Percentiles rank a stretch among this genome's conserved stretches.
These are phyloP conservation scores for Taiozyma sp. DNA, from an alignment of 1,139 yeast genomes.

Conservation along the genomic window DNA sequence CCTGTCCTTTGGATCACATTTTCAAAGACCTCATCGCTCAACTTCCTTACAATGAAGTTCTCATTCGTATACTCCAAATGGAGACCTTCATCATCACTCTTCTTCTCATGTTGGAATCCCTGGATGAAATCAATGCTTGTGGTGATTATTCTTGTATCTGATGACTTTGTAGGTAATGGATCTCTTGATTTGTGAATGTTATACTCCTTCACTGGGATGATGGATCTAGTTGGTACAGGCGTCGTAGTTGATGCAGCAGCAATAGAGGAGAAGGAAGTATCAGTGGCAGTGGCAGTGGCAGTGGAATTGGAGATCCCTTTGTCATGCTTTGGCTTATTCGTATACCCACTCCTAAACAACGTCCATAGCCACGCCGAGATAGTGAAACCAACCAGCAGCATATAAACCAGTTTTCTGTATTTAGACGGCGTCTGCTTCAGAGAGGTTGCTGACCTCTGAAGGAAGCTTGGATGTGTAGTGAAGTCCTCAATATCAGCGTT, in stretches of 20 bases:
- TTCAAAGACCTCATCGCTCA: slow-evolving; percentile 24
- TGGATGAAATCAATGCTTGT: slow-evolving; percentile 24
- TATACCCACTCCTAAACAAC: neutral
- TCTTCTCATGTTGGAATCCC: slow-evolving; percentile 20
- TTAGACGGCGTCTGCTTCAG: neutral
- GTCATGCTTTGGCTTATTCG: neutral
- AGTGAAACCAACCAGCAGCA: neutral
- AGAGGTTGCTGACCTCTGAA: slow-evolving; percentile 1
- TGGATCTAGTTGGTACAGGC: neutral
- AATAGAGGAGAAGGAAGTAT: neutral
- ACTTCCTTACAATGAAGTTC: slow-evolving; percentile 14
- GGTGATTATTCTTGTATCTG: neutral
- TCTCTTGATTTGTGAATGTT: slow-evolving; percentile 12
- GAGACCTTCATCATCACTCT: slow-evolving; percentile 31
- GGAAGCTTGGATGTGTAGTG: slow-evolving; percentile 2
- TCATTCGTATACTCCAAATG: slow-evolving; percentile 17
- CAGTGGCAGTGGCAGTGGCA: neutral
- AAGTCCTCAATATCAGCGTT: slow-evolving; percentile 4
- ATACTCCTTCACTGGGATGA: slow-evolving; percentile 6
- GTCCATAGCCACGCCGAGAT: neutral
- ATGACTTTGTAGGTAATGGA: slow-evolving; percentile 6
- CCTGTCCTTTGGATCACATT: slow-evolving; percentile 15
- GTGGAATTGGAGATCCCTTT: neutral
- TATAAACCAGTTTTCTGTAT: neutral
- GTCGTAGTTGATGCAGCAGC: neutral